phyloP scores from a whole-genome alignment of 495 filamentous ascomycete species.

The Daldinia childiae region DNA sequence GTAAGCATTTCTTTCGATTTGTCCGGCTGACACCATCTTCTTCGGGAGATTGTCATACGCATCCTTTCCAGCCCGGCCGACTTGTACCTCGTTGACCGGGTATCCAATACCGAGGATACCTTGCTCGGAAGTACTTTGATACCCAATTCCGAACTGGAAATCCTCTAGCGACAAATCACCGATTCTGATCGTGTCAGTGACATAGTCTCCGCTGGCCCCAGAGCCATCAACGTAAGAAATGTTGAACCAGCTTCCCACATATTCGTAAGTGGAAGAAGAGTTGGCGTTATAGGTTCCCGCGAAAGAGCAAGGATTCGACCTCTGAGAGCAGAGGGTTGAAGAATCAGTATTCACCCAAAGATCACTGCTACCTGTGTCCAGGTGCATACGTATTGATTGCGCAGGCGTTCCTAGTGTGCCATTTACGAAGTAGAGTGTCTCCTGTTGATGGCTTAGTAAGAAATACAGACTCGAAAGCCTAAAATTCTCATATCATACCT shows the following conservation, averaged over 20 bases:
- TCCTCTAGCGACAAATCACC: slow-evolving; percentile 66
- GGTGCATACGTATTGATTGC: slow-evolving; percentile 69
- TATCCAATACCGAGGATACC: slow-evolving; percentile 97
- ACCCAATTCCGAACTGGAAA: slow-evolving; percentile 90
- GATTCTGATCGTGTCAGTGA: slow-evolving; percentile 77
- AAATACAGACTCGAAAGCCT: neutral
- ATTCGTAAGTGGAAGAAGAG: slow-evolving; percentile 81
- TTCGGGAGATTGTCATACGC: slow-evolving; percentile 83
- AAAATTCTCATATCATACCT: slow-evolving; percentile 47
- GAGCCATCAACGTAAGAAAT: slow-evolving; percentile 92
- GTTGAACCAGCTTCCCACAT: slow-evolving; percentile 81
- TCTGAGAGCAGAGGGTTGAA: slow-evolving; percentile 66
- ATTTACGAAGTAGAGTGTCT: slow-evolving; percentile 77
- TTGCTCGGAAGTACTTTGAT: slow-evolving; percentile 72
- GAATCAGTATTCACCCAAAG: slow-evolving; percentile 81
- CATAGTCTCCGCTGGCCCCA: slow-evolving; percentile 84
- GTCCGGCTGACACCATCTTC: slow-evolving; percentile 72
- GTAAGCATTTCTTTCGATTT: slow-evolving; percentile 85
- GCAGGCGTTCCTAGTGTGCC: slow-evolving; percentile 75
- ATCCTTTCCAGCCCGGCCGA: slow-evolving; percentile 64
- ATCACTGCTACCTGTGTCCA: slow-evolving; percentile 91
- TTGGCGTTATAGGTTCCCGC: slow-evolving; percentile 78
- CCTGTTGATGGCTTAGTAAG: slow-evolving; percentile 47
- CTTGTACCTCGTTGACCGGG: slow-evolving; percentile 79
- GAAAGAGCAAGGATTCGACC: slow-evolving; percentile 58